Conservation (phyloP, 208 protist genomes). For the Crithidia acanthocephali region DNA sequence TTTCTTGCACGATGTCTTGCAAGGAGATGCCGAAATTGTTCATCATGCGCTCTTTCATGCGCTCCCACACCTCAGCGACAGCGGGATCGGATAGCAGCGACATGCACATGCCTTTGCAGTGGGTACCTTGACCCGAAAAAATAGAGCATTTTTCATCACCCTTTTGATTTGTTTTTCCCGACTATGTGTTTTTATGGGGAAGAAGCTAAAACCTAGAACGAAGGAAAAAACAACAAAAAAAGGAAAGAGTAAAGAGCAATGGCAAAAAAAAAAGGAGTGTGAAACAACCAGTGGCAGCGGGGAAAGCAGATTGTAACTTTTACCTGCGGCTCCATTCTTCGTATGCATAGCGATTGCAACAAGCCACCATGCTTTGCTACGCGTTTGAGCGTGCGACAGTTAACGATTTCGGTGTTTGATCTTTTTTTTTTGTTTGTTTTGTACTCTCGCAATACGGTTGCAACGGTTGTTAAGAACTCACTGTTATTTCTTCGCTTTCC, state of each 20-base stretch:
- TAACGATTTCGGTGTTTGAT: no score
- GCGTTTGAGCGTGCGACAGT: no score
- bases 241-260: neutral
- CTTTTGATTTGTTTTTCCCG: neutral
- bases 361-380: no score
- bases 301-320: no score
- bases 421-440: no score
- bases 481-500: no score
- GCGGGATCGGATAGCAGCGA: conserved; percentile 43
- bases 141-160: conserved; percentile 41
- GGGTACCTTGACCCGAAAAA: conserved; percentile 85
- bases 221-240: neutral
- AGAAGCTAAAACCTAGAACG: neutral
- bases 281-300: neutral
- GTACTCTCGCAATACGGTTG: no score
- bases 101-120: conserved; percentile 80
- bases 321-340: no score
- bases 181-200: neutral
- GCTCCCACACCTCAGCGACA: conserved; percentile 64
- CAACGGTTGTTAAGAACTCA: no score
- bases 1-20: conserved; percentile 79
- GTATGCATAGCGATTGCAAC: no score
- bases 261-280: neutral
- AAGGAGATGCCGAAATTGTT: conserved; percentile 75
- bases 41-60: conserved; percentile 76